Evolutionary conservation across 495 filamentous ascomycete genomes (phyloP).

Genomic region (Tuber calosporum): DNA sequence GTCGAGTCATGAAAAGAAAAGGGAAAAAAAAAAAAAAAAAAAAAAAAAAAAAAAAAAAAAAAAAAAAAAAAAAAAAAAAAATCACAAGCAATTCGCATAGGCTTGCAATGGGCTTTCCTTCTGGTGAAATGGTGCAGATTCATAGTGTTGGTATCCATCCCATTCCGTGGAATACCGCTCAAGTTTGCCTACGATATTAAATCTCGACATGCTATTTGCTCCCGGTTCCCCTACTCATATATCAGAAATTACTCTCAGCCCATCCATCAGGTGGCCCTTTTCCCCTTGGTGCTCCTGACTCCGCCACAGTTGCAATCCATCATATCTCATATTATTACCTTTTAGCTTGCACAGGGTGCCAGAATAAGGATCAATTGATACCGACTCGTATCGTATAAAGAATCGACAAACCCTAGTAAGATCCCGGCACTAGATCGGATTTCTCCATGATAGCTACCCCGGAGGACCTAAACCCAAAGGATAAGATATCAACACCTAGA

Average conservation of each 20-base stretch:
- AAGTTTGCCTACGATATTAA: not conserved
- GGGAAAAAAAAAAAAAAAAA: not conserved
- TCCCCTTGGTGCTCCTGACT: not conserved
- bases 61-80: not conserved
- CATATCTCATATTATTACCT: not conserved
- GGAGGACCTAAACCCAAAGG: constrained; percentile 24
- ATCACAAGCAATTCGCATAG: not conserved
- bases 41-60: not conserved
- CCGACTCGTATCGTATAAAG: too few relatives aligned
- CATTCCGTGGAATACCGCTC: not conserved
- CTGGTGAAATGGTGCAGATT: not conserved
- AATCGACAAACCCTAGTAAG: constrained; percentile 22
- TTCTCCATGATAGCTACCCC: constrained; percentile 35
- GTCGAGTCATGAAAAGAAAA: not conserved
- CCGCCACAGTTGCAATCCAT: constrained; percentile 3
- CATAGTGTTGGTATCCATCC: not conserved
- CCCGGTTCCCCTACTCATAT: constrained; percentile 2
- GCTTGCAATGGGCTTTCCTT: not conserved
- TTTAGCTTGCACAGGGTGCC: not conserved
- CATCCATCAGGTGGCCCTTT: not conserved
- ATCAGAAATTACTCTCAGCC: not conserved
- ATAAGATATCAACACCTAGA: not conserved
- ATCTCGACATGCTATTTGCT: not conserved
- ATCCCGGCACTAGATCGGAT: constrained; percentile 17
- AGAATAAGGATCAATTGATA: not conserved